Base-by-base conservation (phyloP, 2,329 filamentous ascomycete species). In the Hypomyces perniciosus region DNA sequence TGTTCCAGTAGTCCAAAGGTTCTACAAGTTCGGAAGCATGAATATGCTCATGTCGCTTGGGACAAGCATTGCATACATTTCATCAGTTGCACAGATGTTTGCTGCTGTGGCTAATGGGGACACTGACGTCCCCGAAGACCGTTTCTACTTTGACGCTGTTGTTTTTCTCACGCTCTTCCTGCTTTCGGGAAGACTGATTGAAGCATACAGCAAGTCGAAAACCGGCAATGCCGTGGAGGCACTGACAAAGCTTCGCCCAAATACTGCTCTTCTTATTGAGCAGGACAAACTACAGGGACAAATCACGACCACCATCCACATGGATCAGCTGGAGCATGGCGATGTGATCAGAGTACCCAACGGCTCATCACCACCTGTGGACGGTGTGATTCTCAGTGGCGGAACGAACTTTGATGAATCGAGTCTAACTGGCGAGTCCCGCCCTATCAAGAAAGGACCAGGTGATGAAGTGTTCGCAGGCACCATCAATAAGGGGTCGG, bases 1-100 rank as follows among this genome's bases (percentile, higher is more conserved):
- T 35, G 85, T 85, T 1, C 87, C 89, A 0, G 65, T 95, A 4
- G 60, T 88, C 12, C 80, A 85, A 58, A 78, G 91, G 10, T 91
- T 96, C 62, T 90, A 90, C 66, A 84, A 87, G n/a, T 96, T 96
- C 62, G 91, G 91, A 7, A 96, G 90, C 72, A 96, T 96, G 91
- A 95, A 95, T 64, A 86, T 95, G 72, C 78, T 96, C 53, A 91
- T 96, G 69, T 93, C 87, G 6, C 77, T 95, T 2, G 91, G 90
- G 5, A 95, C 91, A 0, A 86, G 83, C 2, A 89, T 96, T 54
- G 91, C 91, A 1, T 96, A 95, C 65, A 73, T 95, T 55, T 85
- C 89, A 0, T 95, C 90, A 0, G 72, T 95, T 27, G 85, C 83
- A 12, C 84, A 95, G 56, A 77, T 96, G 64, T 84, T 89, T 46